Conservation (phyloP, 179 eudicot species). For the Pouteria campechiana region DNA sequence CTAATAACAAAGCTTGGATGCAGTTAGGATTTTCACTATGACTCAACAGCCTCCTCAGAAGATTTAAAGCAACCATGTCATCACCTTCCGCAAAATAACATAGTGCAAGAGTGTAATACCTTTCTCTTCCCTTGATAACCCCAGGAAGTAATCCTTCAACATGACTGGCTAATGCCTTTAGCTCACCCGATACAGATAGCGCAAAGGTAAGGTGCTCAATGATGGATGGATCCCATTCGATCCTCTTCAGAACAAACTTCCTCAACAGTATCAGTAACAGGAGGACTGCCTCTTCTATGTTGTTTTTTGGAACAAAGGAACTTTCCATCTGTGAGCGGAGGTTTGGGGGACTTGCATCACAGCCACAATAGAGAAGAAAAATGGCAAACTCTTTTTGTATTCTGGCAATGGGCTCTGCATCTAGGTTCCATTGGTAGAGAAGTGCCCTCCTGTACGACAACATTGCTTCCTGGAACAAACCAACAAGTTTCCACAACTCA, state of each 20-base stretch:
- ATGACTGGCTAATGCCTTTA: constrained; percentile 46
- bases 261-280: constrained; percentile 51
- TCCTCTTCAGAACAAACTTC: constrained; percentile 36
- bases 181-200: constrained; percentile 50
- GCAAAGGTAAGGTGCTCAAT: constrained; percentile 83
- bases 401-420: constrained; percentile 41
- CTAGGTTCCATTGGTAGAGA: constrained; percentile 70
- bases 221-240: constrained; percentile 87
- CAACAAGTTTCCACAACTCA: constrained; percentile 81
- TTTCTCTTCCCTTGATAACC: constrained; percentile 40
- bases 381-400: constrained; percentile 81
- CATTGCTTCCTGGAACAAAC: constrained; percentile 56
- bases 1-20: constrained; percentile 45
- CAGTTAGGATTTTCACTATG: constrained; percentile 34
- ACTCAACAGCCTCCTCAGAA: constrained; percentile 44
- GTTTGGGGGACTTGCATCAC: constrained; percentile 49
- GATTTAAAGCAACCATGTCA: constrained; percentile 43
- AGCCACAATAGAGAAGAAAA: constrained; percentile 76
- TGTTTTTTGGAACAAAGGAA: constrained; percentile 65
- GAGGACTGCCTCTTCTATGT: constrained; percentile 80
- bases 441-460: constrained; percentile 69
- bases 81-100: constrained; percentile 67
- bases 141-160: constrained; percentile 81
- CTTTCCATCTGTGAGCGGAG: constrained; percentile 48
- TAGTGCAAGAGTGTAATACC: constrained; percentile 55